Evolutionary conservation across 345 rosid genomes (phyloP), one percentile per base, ranked within the genome.

Genomic region (Streptanthus diversifolius): DNA sequence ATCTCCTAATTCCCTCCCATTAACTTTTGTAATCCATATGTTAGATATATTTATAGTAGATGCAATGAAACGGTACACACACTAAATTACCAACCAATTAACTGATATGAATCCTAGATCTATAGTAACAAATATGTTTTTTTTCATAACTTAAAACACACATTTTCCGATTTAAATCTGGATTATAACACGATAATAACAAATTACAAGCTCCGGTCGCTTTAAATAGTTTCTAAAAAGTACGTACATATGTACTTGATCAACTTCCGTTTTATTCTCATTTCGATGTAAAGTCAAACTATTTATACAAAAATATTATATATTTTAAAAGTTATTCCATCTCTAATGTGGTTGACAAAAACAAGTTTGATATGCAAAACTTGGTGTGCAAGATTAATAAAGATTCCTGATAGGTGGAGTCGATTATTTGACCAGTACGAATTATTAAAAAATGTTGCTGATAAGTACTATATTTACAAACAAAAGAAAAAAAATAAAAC

Each of bases 341-440:
- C 21, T 52, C 54, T 35, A 30, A 33, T 29, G 29, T 4, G 62
- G 61, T 71, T 71, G 75, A 71, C 62, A 6, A 47, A 14, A 15
- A 27, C 10, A 1, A 17, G 25, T 9, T 36, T 13, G 24, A 15
- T 33, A 33, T 59, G 53, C 15, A 51, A 60, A 60, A 54, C 79
- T 68, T 68, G 69, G 36, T 5, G 79, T 62, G 64, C 70, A 75
- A 75, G 79, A 75, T 68, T 36, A 19, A 11, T n/a, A 59, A 35
- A 41, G 73, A 49, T 40, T 68, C 56, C 58, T 68, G 40, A 60
- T 75, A 67, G 63, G 69, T 68, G 40, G 68, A 41, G 21, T 60
- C 17, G 40, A 51, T 51, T 44, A 69, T 54, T 44, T 62, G 59
- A 76, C 75, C 41, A 15, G 8, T 62, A 54, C 12, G 33, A 62